phyloP scores from a whole-genome alignment of 805 yeast species.

The Saturnispora bothae region DNA sequence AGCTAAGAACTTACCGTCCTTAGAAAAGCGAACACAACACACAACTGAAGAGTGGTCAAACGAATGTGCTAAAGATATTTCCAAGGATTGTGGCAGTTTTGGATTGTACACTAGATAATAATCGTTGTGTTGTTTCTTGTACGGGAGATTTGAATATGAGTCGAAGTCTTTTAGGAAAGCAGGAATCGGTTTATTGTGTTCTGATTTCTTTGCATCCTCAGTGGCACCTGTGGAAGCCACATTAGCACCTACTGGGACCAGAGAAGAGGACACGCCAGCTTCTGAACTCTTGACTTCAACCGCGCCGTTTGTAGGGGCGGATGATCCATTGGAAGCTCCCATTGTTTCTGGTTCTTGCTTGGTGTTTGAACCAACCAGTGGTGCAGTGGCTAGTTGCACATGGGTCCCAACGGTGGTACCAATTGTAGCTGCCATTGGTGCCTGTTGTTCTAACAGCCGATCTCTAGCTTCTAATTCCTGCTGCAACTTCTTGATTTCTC shows the following conservation, averaged over 20 bases:
- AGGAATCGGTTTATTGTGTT: slow-evolving; percentile 66
- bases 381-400: slow-evolving; percentile 33
- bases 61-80: slow-evolving; percentile 81
- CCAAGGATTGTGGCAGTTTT: slow-evolving; percentile 62
- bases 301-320: neutral
- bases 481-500: slow-evolving; percentile 77
- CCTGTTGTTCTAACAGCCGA: slow-evolving; percentile 39
- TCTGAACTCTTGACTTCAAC: neutral
- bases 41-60: slow-evolving; percentile 91
- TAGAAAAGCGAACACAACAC: slow-evolving; percentile 89
- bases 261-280: neutral
- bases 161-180: slow-evolving; percentile 76
- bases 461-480: slow-evolving; percentile 77
- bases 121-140: slow-evolving; percentile 74
- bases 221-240: slow-evolving; percentile 16
- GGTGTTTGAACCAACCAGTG: slow-evolving; percentile 12
- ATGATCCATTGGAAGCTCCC: neutral
- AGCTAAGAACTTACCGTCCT: slow-evolving; percentile 85
- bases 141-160: slow-evolving; percentile 61
- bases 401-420: slow-evolving; percentile 30
- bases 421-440: slow-evolving; percentile 36
- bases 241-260: neutral
- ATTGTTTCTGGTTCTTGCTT: neutral
- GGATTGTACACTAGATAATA: slow-evolving; percentile 89
- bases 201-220: slow-evolving; percentile 32